Percentiles rank a stretch among this genome's conserved stretches.
These are phyloP conservation scores for Oenanthe sinensis DNA, from an alignment of 129 eudicot genomes.

Conservation along the genomic window DNA sequence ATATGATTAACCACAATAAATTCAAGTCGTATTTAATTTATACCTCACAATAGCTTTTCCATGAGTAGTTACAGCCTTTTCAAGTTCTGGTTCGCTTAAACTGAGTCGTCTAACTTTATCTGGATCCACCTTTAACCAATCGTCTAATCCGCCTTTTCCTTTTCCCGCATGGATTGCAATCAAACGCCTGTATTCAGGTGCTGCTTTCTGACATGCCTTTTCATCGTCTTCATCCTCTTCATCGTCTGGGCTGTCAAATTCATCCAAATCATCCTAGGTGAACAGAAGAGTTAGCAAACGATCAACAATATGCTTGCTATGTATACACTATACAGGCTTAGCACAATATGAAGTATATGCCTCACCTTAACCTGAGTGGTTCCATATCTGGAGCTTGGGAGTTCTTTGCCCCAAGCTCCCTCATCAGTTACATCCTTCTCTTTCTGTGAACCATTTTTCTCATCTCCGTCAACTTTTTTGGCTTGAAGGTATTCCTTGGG, in stretches of 20 bases:
- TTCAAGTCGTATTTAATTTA: neutral
- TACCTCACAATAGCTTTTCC: slow-evolving; percentile 76
- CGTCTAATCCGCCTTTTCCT: slow-evolving; percentile 78
- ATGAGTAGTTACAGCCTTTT: slow-evolving; percentile 54
- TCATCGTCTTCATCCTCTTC: slow-evolving; percentile 42
- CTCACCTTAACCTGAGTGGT: slow-evolving; percentile 39
- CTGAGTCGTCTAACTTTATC: slow-evolving; percentile 92
- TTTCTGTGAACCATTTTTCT: slow-evolving; percentile 21
- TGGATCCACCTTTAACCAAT: slow-evolving; percentile 66
- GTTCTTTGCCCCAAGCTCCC: slow-evolving; percentile 69
- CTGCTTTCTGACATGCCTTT: slow-evolving; percentile 37
- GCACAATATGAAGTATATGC: slow-evolving; percentile 6
- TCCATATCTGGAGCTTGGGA: slow-evolving; percentile 27
- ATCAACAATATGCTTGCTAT: neutral
- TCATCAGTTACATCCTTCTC: slow-evolving; percentile 34
- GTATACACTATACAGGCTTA: neutral
- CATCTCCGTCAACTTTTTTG: slow-evolving; percentile 28
- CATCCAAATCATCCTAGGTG: slow-evolving; percentile 41
- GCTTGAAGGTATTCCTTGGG: slow-evolving; percentile 72
- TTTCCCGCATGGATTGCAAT: slow-evolving; percentile 94
- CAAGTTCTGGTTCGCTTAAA: slow-evolving; percentile 78
- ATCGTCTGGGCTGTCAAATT: slow-evolving; percentile 16
- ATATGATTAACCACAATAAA: neutral
- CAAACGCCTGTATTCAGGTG: slow-evolving; percentile 67
- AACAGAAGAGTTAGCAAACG: slow-evolving; percentile 10